phyloP scores from a whole-genome alignment of 169 alveolate genomes.

The Eimeria maxima region DNA sequence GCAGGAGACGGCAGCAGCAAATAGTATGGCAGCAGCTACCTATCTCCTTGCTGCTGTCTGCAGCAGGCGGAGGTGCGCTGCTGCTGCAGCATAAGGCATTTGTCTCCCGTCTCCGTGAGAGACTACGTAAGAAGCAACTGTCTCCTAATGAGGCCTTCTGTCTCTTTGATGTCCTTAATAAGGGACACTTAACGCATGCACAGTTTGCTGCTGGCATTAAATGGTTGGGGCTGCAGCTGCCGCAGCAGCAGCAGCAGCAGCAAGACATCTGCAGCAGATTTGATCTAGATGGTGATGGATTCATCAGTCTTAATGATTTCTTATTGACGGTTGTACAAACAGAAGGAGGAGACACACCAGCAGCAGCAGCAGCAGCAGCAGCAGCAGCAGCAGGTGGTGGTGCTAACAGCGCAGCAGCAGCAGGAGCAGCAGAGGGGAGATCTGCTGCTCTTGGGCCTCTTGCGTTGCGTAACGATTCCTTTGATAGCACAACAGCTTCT shows the following conservation, averaged over 20 bases:
- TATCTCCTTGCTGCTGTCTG: slow-evolving; percentile 15
- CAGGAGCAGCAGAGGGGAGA: background rate
- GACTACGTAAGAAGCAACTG: slow-evolving; percentile 19
- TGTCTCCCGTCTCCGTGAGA: slow-evolving; percentile 35
- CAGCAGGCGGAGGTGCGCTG: slow-evolving; percentile 31
- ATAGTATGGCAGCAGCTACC: slow-evolving; percentile 29
- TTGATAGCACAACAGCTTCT: no score
- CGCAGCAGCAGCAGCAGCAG: slow-evolving; percentile 40
- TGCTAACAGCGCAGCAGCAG: no score
- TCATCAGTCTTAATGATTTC: slow-evolving; percentile 62
- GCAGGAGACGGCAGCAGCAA: slow-evolving; percentile 62
- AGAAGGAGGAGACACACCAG: slow-evolving; percentile 31
- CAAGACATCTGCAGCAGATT: background rate
- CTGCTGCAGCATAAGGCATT: slow-evolving; percentile 52
- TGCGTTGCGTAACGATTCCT: background rate
- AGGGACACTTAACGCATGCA: slow-evolving; percentile 52
- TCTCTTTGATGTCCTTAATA: slow-evolving; percentile 50
- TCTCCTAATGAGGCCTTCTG: slow-evolving; percentile 69
- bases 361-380: background rate
- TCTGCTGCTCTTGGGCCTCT: background rate
- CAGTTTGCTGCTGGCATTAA: slow-evolving; percentile 69
- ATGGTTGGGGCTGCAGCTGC: slow-evolving; percentile 76
- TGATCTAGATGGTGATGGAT: slow-evolving; percentile 71
- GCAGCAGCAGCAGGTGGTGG: no score
- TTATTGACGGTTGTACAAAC: slow-evolving; percentile 59